A percentile compares a stretch with the other conserved stretches of the same genome.
Evolutionary conservation across 305 asterid genomes (phyloP).

Genomic region (Nicotiana rustica): DNA sequence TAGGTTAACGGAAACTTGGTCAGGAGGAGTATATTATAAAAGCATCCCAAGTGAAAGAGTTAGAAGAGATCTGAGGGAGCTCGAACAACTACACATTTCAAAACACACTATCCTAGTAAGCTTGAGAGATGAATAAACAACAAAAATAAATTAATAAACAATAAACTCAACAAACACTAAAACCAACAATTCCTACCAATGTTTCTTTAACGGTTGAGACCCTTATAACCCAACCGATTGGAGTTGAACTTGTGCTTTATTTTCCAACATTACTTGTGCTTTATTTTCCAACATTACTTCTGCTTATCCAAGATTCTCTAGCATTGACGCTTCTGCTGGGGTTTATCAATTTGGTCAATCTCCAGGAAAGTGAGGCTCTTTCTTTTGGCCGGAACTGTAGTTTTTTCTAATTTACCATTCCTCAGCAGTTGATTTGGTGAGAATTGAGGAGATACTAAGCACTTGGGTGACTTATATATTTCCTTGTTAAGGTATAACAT

Average conservation of each 20-base stretch:
- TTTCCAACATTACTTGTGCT: neutral
- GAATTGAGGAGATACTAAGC: neutral
- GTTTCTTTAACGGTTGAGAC: neutral
- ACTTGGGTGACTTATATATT: conserved; percentile 35
- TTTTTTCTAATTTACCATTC: conserved; percentile 41
- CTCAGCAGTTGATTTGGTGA: conserved; percentile 33
- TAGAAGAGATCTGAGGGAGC: no score
- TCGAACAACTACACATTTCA: no score
- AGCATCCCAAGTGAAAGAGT: no score
- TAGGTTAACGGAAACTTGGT: no score
- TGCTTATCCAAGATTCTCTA: neutral
- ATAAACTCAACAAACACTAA: neutral
- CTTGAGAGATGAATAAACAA: neutral
- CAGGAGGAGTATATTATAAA: no score
- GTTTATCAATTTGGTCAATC: conserved; percentile 40
- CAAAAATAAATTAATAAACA: no score
- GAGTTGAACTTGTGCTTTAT: neutral
- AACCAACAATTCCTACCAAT: neutral
- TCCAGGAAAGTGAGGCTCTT: conserved; percentile 40
- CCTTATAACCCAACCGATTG: neutral
- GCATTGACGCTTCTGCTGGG: conserved; percentile 39
- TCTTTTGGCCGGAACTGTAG: conserved; percentile 47
- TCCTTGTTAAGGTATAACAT: conserved; percentile 40
- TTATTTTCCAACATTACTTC: no score
- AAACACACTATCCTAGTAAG: no score